Percentiles rank a stretch among this genome's conserved stretches.
Evolutionary conservation across 2,329 filamentous ascomycete genomes (phyloP).

Genomic region (Tolypocladium ovalisporum): DNA sequence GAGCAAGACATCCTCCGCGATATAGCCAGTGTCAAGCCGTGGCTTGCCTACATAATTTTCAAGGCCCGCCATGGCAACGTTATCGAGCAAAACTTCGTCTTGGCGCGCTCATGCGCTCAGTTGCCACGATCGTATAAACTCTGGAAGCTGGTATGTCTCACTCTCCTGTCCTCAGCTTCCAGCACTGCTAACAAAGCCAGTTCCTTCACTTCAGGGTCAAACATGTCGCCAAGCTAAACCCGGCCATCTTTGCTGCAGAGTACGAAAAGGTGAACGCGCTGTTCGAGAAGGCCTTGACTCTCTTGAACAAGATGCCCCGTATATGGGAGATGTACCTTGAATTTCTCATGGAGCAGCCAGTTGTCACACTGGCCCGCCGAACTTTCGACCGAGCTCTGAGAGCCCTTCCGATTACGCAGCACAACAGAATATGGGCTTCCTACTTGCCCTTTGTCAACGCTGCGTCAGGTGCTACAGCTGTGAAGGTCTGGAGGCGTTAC

Average conservation of each 20-base stretch:
- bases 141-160: constrained; percentile 70
- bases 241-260: constrained; percentile 66
- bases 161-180: neutral
- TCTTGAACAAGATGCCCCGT: constrained; percentile 96
- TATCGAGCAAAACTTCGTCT: constrained; percentile 74
- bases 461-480: constrained; percentile 77
- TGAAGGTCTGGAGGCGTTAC: constrained; percentile 90
- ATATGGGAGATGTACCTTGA: constrained; percentile 97
- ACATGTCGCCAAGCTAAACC: constrained; percentile 73
- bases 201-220: constrained; percentile 79
- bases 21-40: constrained; percentile 77
- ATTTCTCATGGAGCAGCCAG: constrained; percentile 84
- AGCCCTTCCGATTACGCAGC: constrained; percentile 86
- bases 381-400: constrained; percentile 89
- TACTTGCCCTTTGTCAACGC: constrained; percentile 89
- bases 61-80: constrained; percentile 78
- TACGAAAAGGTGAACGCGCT: constrained; percentile 90
- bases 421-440: constrained; percentile 88
- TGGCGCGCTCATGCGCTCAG: constrained; percentile 84
- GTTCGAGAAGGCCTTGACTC: constrained; percentile 82
- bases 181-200: constrained; percentile 25
- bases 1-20: constrained; percentile 91
- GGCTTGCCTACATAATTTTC: constrained; percentile 88
- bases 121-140: constrained; percentile 94
- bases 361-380: constrained; percentile 74